Base-by-base conservation (phyloP, 441 rosid genomes). In the Omphalea diandra region DNA sequence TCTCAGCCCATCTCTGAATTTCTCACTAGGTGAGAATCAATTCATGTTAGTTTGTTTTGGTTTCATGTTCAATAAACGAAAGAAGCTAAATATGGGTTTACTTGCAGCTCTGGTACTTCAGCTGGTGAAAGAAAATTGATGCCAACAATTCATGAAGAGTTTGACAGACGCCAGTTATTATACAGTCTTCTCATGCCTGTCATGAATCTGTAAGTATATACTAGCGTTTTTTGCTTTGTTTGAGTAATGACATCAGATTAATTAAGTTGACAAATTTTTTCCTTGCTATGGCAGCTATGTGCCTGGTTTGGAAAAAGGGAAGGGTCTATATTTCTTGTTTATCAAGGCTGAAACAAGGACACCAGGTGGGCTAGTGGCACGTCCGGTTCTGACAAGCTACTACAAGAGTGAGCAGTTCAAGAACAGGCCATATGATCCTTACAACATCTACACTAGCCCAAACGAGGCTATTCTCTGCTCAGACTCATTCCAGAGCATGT, bases 101-200 rank as follows among this genome's bases (percentile, higher is more conserved):
- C 61, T 22, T 65, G 62, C 86, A 94, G 99, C 77, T 94, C 98
- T 14, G 99, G 99, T 36, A 92, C 99, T 47, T 94, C 99, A 15
- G 99, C 94, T 8, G 99, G 99, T 31, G 99, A 94, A 73, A 90
- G 99, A 76, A 94, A 94, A 57, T 83, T 92, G 65, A 90, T 94
- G 99, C 99, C 99, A 0, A 89, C 99, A 20, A 94, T 92, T 72
- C 75, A 47, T 54, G 98, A 92, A 80, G 99, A 94, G 81, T 77
- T 89, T 53, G 94, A 88, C 71, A 98, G 99, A 70, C 96, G 98
- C 31, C 96, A 87, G 77, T 77, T 81, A 66, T 85, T 94, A 7
- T 94, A 94, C 79, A 92, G 97, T 77, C 91, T 94, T 47, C 90
- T 94, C 62, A 87, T 86, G 94, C 99, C 99, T n/a, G 97, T 94